phyloP scores from a whole-genome alignment of 1,284 basidiomycete species.

The Boletus semigastroideus region DNA sequence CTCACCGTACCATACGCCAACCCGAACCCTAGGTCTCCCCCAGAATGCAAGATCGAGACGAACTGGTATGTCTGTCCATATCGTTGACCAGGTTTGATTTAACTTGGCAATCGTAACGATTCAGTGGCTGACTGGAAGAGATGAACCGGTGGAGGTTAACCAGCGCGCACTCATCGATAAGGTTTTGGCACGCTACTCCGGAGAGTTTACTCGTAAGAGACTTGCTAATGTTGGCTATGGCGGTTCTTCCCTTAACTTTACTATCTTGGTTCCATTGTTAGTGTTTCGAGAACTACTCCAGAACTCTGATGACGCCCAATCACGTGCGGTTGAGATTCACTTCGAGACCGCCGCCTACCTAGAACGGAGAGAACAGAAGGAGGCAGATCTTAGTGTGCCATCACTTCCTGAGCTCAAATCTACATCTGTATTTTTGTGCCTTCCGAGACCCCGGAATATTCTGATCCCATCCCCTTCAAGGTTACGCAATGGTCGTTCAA shows the following conservation, averaged over 20 bases:
- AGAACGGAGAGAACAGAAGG: not conserved
- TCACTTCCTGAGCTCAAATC: conserved; percentile 1
- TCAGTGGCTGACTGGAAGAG: not conserved
- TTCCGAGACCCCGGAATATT: too few species aligned
- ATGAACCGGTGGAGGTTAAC: conserved; percentile 13
- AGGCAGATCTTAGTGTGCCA: not conserved
- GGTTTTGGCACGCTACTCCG: conserved; percentile 2
- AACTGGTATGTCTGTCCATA: not conserved
- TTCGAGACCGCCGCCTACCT: not conserved
- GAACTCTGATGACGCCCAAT: conserved; percentile 3
- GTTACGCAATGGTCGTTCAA: conserved; percentile 1
- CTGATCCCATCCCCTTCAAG: not conserved
- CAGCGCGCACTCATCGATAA: conserved; percentile 10
- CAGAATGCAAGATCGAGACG: not conserved
- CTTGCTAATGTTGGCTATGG: conserved; percentile 19
- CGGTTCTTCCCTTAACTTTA: not conserved
- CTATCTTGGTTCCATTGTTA: not conserved
- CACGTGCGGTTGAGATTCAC: not conserved
- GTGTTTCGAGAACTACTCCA: conserved; percentile 8
- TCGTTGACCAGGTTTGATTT: not conserved
- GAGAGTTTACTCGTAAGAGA: conserved; percentile 1
- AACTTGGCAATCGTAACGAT: not conserved
- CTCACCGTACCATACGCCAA: not conserved
- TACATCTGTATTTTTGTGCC: not conserved
- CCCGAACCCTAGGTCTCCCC: not conserved